These are phyloP conservation scores for Skeletonema menzelii DNA, from an alignment of 108 stramenopile species.

Conservation along the genomic window DNA sequence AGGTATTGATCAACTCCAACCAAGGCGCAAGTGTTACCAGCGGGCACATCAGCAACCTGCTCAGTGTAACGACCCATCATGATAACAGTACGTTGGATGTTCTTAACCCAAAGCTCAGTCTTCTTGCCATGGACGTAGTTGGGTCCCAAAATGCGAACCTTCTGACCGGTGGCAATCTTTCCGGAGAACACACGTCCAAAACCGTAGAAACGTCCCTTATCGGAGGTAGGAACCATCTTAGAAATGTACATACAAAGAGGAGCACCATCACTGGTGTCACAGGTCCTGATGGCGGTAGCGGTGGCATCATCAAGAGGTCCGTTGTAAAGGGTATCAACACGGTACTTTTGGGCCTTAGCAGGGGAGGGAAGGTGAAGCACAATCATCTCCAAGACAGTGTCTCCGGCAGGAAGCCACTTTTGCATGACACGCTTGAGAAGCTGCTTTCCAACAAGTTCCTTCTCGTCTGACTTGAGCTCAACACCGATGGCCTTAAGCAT, in stretches of 20 bases:
- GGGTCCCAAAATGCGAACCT: constrained; percentile 99
- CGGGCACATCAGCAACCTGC: constrained; percentile 98
- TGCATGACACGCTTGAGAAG: constrained; percentile 99
- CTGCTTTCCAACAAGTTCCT: constrained; percentile 97
- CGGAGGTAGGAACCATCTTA: constrained; percentile 99
- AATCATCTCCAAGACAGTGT: constrained; percentile 99
- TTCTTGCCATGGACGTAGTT: constrained; percentile 99
- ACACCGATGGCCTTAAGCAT: constrained; percentile 99
- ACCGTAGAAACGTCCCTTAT: constrained; percentile 99
- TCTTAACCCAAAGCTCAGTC: constrained; percentile 99
- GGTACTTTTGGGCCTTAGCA: constrained; percentile 94
- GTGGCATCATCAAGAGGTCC: constrained; percentile 98
- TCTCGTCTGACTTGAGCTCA: constrained; percentile 94
- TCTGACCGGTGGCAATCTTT: constrained; percentile 98
- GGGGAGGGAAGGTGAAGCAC: constrained; percentile 99
- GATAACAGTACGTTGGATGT: constrained; percentile 99
- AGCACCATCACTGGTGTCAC: constrained; percentile 94
- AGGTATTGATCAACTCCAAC: constrained; percentile 99
- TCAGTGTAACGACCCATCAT: constrained; percentile 99
- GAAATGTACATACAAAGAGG: constrained; percentile 99
- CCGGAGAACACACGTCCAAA: constrained; percentile 99
- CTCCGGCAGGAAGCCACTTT: constrained; percentile 99
- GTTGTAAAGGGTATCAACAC: constrained; percentile 98
- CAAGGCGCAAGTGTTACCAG: constrained; percentile 99
- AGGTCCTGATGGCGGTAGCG: constrained; percentile 96